phyloP scores from a whole-genome alignment of 2,329 filamentous ascomycete species.

The Bipolaris victoriae region DNA sequence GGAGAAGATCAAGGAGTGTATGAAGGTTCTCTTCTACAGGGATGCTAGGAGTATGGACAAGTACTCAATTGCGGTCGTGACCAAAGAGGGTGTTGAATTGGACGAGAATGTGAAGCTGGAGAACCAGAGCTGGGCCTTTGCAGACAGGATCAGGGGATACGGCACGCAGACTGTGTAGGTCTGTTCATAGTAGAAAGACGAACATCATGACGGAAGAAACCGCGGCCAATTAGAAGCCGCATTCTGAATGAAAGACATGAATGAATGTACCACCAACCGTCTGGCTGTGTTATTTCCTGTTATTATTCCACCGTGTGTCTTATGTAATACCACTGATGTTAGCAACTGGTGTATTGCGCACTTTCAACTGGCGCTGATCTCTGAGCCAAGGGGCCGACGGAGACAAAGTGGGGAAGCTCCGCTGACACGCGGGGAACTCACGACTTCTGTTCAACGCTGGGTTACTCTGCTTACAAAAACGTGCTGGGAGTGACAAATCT shows the following conservation, averaged over 20 bases:
- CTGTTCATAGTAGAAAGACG: neutral
- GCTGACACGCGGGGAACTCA: neutral
- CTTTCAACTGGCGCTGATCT: neutral
- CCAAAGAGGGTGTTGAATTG: conserved; percentile 82
- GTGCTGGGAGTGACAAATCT: neutral
- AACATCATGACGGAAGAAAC: conserved; percentile 5
- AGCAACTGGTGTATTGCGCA: neutral
- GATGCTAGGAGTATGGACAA: conserved; percentile 90
- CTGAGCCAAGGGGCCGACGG: neutral
- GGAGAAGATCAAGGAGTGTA: conserved; percentile 83
- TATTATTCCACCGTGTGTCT: neutral
- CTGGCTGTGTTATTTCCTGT: conserved; percentile 8
- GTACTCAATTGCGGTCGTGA: conserved; percentile 90
- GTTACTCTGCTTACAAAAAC: neutral
- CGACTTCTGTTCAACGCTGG: neutral
- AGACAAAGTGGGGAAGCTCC: conserved; percentile 5
- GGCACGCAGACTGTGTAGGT: conserved; percentile 71
- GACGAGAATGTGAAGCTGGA: conserved; percentile 87
- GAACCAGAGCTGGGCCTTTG: conserved; percentile 97
- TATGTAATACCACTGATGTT: neutral
- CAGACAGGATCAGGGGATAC: conserved; percentile 92
- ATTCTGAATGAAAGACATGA: conserved; percentile 43
- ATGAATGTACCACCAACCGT: conserved; percentile 41
- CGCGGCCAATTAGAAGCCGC: conserved; percentile 10
- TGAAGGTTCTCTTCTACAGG: conserved; percentile 98